phyloP scores from a whole-genome alignment of 2,329 filamentous ascomycete genomes.

The Pseudogymnoascus sp. region DNA sequence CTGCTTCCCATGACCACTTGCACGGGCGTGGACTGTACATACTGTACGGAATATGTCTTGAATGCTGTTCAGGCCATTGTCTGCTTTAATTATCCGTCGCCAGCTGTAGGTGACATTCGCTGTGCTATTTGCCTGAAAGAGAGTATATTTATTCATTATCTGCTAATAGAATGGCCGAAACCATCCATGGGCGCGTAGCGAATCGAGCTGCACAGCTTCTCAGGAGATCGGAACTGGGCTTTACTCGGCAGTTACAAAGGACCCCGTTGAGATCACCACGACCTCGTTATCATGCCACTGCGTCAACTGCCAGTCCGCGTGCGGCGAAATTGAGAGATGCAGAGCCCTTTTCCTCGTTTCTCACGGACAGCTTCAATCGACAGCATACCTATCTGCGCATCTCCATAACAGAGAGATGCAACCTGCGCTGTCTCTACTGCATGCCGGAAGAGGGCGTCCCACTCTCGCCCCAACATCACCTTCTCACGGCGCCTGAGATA shows the following conservation, averaged over 20 bases:
- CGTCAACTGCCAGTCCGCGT: not conserved
- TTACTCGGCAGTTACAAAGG: not conserved
- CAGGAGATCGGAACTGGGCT: not conserved
- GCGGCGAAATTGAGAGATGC: constrained; percentile 37
- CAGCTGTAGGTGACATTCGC: not conserved
- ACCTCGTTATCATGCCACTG: not conserved
- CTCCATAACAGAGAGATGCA: constrained; percentile 91
- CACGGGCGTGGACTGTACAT: not conserved
- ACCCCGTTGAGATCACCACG: not conserved
- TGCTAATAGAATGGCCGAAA: not conserved
- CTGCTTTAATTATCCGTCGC: not conserved
- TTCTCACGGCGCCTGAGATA: constrained; percentile 90
- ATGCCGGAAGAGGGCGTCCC: constrained; percentile 97
- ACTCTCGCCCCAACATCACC: constrained; percentile 67
- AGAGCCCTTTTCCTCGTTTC: constrained; percentile 72
- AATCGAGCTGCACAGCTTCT: not conserved
- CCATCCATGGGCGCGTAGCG: not conserved
- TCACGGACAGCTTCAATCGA: constrained; percentile 81
- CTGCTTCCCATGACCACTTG: not conserved
- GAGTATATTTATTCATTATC: not conserved
- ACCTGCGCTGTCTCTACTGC: constrained; percentile 92
- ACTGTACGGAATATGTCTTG: not conserved
- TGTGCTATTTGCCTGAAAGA: not conserved
- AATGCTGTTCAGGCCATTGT: not conserved
- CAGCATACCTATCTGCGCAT: constrained; percentile 97